Conservation (phyloP, 2,329 filamentous ascomycete species). For the Orbilia ellipsospora region DNA sequence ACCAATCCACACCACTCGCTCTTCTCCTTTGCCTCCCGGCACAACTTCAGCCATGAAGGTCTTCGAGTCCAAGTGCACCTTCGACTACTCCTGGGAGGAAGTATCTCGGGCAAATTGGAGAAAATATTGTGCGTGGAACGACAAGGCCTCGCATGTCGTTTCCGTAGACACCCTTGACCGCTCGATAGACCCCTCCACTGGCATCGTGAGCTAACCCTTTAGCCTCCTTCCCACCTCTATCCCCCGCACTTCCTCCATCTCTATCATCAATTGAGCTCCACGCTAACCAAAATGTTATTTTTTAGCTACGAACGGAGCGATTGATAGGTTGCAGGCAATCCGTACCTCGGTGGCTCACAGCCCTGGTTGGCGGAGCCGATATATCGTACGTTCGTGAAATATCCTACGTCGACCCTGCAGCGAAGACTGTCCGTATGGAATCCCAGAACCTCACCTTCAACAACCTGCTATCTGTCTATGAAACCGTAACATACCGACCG, state of each 20-base stretch:
- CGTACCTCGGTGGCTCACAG: conserved; percentile 83
- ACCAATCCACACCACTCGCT: conserved; percentile 15
- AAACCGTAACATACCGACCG: conserved; percentile 89
- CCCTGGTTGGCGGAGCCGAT: conserved; percentile 80
- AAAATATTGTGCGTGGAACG: conserved; percentile 99
- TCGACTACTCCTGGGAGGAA: conserved; percentile 98
- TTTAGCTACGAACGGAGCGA: conserved; percentile 76
- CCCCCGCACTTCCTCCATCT: background rate
- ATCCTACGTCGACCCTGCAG: conserved; percentile 86
- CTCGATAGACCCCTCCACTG: conserved; percentile 71
- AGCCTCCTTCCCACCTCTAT: conserved; percentile 7
- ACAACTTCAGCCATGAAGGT: conserved; percentile 78
- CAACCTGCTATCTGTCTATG: conserved; percentile 89
- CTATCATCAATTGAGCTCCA: conserved; percentile 13
- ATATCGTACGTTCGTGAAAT: conserved; percentile 93
- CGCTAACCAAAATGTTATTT: conserved; percentile 33
- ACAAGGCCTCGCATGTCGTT: conserved; percentile 95
- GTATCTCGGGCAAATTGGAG: conserved; percentile 98
- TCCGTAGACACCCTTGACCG: conserved; percentile 93
- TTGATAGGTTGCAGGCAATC: conserved; percentile 73
- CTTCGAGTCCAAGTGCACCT: conserved; percentile 88
- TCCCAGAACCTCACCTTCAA: conserved; percentile 93
- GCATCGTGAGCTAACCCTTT: conserved; percentile 69
- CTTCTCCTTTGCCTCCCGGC: conserved; percentile 58
- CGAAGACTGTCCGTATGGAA: conserved; percentile 94